Evolutionary conservation across 2,329 filamentous ascomycete species (phyloP).

Genomic region (Colletotrichum navitas): DNA sequence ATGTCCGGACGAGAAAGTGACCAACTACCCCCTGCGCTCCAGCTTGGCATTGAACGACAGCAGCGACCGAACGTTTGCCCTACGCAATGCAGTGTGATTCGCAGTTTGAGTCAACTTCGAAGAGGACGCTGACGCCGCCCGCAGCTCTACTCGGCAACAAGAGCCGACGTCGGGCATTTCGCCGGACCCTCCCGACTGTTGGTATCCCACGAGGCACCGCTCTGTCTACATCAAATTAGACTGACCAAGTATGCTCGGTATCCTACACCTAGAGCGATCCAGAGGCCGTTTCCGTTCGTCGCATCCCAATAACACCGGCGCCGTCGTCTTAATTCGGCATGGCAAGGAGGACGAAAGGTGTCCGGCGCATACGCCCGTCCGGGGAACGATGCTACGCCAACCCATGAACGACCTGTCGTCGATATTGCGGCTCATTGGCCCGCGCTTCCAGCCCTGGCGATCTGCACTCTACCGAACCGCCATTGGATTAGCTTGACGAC

Average conservation of each 20-base stretch:
- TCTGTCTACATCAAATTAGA: neutral
- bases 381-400: conserved; percentile 2
- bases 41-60: neutral
- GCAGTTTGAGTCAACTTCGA: conserved; percentile 14
- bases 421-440: conserved; percentile 14
- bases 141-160: neutral
- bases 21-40: neutral
- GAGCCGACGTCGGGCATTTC: conserved; percentile 21
- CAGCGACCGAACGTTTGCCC: conserved; percentile 4
- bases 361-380: conserved; percentile 8
- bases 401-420: neutral
- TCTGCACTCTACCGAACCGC: conserved; percentile 6
- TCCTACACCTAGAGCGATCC: neutral
- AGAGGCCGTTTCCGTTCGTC: neutral
- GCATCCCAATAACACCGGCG: conserved; percentile 2
- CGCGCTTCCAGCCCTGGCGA: conserved; percentile 1
- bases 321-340: neutral
- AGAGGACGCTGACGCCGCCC: neutral
- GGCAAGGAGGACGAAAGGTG: neutral
- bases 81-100: conserved; percentile 16
- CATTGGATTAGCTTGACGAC: neutral
- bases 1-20: conserved; percentile 13
- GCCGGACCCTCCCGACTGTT: conserved; percentile 6
- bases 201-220: neutral
- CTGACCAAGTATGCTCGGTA: neutral